phyloP scores from a whole-genome alignment of 2,329 filamentous ascomycete genomes.

The Pseudogymnoascus sp. region DNA sequence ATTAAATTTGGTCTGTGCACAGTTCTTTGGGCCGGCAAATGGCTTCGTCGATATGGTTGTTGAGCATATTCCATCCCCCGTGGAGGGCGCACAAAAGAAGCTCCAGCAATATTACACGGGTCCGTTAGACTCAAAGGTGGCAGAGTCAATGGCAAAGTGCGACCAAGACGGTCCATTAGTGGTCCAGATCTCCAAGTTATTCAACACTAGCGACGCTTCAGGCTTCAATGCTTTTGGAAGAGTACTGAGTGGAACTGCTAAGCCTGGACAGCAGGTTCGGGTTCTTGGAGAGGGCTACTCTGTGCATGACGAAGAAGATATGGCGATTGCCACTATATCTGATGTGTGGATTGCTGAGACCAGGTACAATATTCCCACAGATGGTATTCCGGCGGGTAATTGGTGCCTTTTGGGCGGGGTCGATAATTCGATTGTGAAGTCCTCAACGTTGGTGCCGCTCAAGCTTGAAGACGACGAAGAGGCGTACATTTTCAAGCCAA shows the following conservation, averaged over 20 bases:
- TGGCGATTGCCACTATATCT: conserved; percentile 77
- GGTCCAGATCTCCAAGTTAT: conserved; percentile 89
- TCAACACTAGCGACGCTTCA: conserved; percentile 84
- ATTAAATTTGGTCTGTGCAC: conserved; percentile 81
- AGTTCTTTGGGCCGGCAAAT: conserved; percentile 85
- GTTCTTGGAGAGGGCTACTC: conserved; percentile 95
- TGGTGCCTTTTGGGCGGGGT: conserved; percentile 87
- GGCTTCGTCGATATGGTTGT: conserved; percentile 96
- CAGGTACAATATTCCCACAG: conserved; percentile 84
- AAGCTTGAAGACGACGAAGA: conserved; percentile 82
- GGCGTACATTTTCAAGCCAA: conserved; percentile 88
- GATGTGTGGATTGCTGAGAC: conserved; percentile 89
- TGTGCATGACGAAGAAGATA: conserved; percentile 95
- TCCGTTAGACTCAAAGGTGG: conserved; percentile 74
- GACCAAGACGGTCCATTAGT: conserved; percentile 86
- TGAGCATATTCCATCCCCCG: conserved; percentile 80
- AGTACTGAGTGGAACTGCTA: conserved; percentile 86
- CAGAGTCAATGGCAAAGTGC: conserved; percentile 71
- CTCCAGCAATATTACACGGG: conserved; percentile 89
- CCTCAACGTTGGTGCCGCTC: conserved; percentile 78
- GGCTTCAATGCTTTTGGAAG: conserved; percentile 85
- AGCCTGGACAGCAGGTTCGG: conserved; percentile 73
- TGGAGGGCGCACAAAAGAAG: conserved; percentile 67
- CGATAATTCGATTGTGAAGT: conserved; percentile 98
- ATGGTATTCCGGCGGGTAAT: conserved; percentile 89